These are phyloP conservation scores for Passalora sequoiae DNA, from an alignment of 2,329 filamentous ascomycete genomes.

Conservation along the genomic window DNA sequence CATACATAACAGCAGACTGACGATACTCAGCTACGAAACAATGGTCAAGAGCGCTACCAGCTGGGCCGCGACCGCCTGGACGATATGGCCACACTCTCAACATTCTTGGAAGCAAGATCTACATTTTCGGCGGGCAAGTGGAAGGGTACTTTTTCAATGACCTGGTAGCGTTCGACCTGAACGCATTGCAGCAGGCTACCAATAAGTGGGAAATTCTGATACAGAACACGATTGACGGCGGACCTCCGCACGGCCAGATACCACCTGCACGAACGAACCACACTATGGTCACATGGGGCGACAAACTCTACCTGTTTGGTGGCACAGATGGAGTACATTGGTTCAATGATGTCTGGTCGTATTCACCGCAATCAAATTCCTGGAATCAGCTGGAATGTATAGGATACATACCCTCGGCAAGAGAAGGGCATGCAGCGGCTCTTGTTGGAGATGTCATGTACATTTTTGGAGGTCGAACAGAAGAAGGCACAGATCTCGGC, in stretches of 20 bases:
- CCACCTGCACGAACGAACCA: conserved; percentile 94
- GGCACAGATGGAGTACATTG: conserved; percentile 92
- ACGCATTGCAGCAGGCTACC: conserved; percentile 81
- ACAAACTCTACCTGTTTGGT: conserved; percentile 94
- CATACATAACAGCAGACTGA: conserved; percentile 4
- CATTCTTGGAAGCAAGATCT: conserved; percentile 94
- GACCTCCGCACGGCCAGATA: conserved; percentile 57
- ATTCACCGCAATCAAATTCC: conserved; percentile 73
- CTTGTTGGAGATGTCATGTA: conserved; percentile 99
- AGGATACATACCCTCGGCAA: conserved; percentile 88
- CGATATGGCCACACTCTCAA: conserved; percentile 96
- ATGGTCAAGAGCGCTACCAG: conserved; percentile 90
- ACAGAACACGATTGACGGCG: conserved; percentile 62
- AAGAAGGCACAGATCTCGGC: conserved; percentile 86
- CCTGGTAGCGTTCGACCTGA: conserved; percentile 88
- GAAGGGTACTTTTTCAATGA: conserved; percentile 99
- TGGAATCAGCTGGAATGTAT: conserved; percentile 94
- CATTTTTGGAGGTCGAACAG: conserved; percentile 91
- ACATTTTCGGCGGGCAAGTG: conserved; percentile 94
- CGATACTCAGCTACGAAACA: conserved; percentile 73
- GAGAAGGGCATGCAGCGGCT: conserved; percentile 90
- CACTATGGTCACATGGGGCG: conserved; percentile 82
- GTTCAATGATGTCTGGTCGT: conserved; percentile 99
- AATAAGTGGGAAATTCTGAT: conserved; percentile 96
- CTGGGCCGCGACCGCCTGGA: conserved; percentile 77